These are phyloP conservation scores for Tremellales sp. DNA, from an alignment of 1,284 basidiomycete genomes.

Conservation along the genomic window DNA sequence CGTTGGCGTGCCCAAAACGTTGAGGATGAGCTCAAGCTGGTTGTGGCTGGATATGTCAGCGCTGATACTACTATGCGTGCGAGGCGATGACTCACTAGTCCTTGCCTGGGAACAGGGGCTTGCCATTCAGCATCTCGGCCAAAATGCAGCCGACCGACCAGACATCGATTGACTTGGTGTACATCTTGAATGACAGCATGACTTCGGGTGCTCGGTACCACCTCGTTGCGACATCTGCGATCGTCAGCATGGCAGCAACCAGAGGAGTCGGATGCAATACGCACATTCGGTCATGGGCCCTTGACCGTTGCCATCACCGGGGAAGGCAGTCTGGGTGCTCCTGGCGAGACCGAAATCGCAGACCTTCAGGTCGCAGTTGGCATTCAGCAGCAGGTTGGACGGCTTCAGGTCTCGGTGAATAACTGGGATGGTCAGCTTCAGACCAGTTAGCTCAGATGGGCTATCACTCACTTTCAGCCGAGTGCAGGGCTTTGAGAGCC, in stretches of 20 bases:
- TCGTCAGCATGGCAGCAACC: conserved; percentile 4
- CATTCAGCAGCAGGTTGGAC: conserved; percentile 89
- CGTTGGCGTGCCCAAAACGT: conserved; percentile 87
- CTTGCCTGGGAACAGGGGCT: conserved; percentile 90
- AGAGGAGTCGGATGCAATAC: not conserved
- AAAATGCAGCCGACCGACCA: conserved; percentile 98
- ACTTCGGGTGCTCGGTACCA: conserved; percentile 92
- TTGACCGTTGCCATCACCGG: conserved; percentile 66
- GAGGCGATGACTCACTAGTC: conserved; percentile 61
- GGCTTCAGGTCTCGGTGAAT: conserved; percentile 95
- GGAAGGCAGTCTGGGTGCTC: conserved; percentile 77
- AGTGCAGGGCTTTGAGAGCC: conserved; percentile 89
- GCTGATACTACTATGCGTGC: no score
- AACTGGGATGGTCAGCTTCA: conserved; percentile 50
- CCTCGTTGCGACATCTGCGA: conserved; percentile 77
- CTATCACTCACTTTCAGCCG: conserved; percentile 57
- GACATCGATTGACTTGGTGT: conserved; percentile 89
- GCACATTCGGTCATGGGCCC: conserved; percentile 74
- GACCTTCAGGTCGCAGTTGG: conserved; percentile 93
- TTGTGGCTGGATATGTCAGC: conserved; percentile 58
- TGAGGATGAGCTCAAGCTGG: conserved; percentile 83
- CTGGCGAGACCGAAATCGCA: conserved; percentile 90
- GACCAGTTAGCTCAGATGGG: not conserved
- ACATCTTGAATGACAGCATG: conserved; percentile 95
- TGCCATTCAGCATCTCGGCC: conserved; percentile 91